A percentile compares a stretch with the other conserved stretches of the same genome.
phyloP scores from a whole-genome alignment of 2,329 filamentous ascomycete species.

The Neurospora crassa region DNA sequence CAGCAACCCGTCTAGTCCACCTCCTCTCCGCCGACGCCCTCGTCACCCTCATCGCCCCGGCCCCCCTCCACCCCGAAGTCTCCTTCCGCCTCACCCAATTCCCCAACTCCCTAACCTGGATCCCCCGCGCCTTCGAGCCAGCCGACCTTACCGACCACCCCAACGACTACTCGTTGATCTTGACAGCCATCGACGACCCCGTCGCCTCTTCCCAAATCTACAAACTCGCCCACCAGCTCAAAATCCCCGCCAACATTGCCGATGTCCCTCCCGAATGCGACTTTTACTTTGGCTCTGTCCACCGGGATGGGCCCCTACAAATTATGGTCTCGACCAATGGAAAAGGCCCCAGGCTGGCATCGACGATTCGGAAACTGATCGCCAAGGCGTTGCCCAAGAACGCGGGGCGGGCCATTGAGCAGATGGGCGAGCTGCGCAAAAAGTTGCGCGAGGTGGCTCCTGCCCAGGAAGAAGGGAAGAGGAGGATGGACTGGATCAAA shows the following conservation, averaged over 20 bases:
- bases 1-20: slow-evolving; percentile 86
- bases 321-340: slow-evolving; percentile 99
- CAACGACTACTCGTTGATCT: slow-evolving; percentile 69
- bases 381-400: slow-evolving; percentile 66
- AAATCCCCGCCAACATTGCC: slow-evolving; percentile 87
- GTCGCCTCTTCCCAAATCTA: slow-evolving; percentile 84
- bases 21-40: slow-evolving; percentile 90
- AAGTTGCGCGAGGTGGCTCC: slow-evolving; percentile 74
- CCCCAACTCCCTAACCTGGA: slow-evolving; percentile 60
- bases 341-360: slow-evolving; percentile 85
- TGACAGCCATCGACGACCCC: slow-evolving; percentile 89
- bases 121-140: slow-evolving; percentile 77
- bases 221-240: slow-evolving; percentile 80
- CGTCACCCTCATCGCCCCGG: slow-evolving; percentile 77
- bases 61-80: slow-evolving; percentile 76
- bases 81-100: slow-evolving; percentile 62
- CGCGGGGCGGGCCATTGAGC: slow-evolving; percentile 75
- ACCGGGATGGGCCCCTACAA: slow-evolving; percentile 90
- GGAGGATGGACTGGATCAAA: slow-evolving; percentile 94
- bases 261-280: slow-evolving; percentile 96
- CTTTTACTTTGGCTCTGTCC: slow-evolving; percentile 95
- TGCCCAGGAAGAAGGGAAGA: slow-evolving; percentile 61
- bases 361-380: slow-evolving; percentile 75
- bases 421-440: slow-evolving; percentile 48
- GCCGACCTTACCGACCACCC: slow-evolving; percentile 50